Evolutionary conservation across 2,329 filamentous ascomycete species (phyloP).

Genomic region (Ophioceras dolichostomum): DNA sequence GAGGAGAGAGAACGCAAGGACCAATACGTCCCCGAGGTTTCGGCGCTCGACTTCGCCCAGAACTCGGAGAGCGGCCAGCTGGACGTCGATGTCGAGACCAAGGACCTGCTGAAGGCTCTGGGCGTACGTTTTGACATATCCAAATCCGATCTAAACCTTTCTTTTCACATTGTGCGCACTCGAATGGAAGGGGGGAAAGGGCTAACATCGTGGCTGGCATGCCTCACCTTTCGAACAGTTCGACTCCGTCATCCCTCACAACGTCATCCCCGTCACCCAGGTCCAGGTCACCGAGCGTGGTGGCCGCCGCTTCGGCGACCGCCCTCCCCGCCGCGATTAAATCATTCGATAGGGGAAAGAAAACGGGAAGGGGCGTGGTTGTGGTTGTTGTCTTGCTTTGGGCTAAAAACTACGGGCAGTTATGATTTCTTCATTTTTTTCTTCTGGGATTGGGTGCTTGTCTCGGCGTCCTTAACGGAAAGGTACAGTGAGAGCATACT

Average conservation of each 20-base stretch:
- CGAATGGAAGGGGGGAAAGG: no score
- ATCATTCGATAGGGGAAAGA: no score
- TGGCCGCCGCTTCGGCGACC: constrained; percentile 31
- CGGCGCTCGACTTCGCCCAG: constrained; percentile 95
- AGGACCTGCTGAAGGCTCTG: constrained; percentile 97
- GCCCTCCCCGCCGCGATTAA: constrained; percentile 34
- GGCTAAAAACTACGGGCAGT: no score
- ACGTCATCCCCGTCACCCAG: constrained; percentile 83
- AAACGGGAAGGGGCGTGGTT: no score
- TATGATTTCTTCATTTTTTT: no score
- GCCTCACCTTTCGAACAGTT: constrained; percentile 55
- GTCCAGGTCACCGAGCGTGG: constrained; percentile 73
- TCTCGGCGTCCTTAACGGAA: constrained; percentile 43
- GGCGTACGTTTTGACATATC: constrained; percentile 52
- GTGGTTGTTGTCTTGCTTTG: no score
- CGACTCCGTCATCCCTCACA: constrained; percentile 84
- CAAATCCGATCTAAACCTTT: no score
- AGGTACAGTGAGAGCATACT: constrained; percentile 43
- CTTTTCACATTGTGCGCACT: no score
- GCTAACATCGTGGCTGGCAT: no score
- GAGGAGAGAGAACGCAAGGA: constrained; percentile 99
- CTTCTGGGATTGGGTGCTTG: constrained; percentile 3
- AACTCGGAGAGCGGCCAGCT: constrained; percentile 86
- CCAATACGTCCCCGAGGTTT: constrained; percentile 99
- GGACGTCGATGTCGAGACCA: constrained; percentile 94